Conservation (phyloP, 345 rosid species). For the Excoecaria cochinchinensis region DNA sequence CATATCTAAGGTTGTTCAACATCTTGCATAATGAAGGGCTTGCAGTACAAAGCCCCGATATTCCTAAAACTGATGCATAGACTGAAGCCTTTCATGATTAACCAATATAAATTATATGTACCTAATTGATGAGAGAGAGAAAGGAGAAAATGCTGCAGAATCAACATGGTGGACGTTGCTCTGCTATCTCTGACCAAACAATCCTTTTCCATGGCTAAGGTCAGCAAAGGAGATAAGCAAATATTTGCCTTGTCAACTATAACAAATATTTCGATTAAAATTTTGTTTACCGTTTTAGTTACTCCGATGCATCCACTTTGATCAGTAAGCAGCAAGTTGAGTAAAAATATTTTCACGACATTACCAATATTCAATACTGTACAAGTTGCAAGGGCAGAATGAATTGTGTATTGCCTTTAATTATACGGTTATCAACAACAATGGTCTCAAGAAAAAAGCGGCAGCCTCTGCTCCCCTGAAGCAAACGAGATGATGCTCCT, state of each 20-base stretch:
- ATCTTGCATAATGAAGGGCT: not conserved
- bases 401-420: too few relatives aligned
- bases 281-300: not conserved
- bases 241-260: too few relatives aligned
- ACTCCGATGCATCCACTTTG: not conserved
- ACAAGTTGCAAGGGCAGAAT: not conserved
- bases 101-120: too few relatives aligned
- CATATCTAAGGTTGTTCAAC: not conserved
- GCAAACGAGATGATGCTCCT: conserved; percentile 80
- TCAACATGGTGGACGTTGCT: too few relatives aligned
- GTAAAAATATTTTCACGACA: too few relatives aligned
- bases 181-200: too few relatives aligned
- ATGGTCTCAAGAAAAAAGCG: conserved; percentile 35
- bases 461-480: conserved; percentile 68
- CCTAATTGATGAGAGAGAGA: too few relatives aligned
- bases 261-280: not conserved
- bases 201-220: too few relatives aligned
- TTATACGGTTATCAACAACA: not conserved
- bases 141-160: too few relatives aligned
- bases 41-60: not conserved
- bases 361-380: not conserved
- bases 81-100: too few relatives aligned
- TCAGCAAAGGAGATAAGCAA: too few relatives aligned
- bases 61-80: too few relatives aligned
- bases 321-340: not conserved